Base-by-base conservation (phyloP, 345 rosid species). In the Pugionium cornutum region DNA sequence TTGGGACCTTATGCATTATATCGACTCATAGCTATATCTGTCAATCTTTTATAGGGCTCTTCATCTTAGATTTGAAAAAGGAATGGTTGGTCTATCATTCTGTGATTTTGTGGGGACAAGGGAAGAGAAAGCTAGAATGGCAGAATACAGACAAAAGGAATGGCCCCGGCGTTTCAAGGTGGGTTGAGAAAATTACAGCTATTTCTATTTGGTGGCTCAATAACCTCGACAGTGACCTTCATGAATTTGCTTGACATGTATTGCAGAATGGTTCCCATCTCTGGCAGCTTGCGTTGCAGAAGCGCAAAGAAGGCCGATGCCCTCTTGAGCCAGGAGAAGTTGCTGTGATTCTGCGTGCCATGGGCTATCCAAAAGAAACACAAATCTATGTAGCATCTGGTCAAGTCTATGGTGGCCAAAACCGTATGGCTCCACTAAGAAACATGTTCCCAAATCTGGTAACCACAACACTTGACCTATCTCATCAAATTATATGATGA, bases 291-390 rank as follows among this genome's bases (percentile, higher is more conserved):
- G 91, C 99, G 33, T 80, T 95, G 70, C 89, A 89, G 78, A 95
- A 95, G 80, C 82, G 99, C 65, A 95, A 95, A 83, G 99, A 95
- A 81, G 99, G 99, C 1, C 76, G 99, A 53, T 95, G 99, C 78
- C 99, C 99, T 70, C 99, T 95, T 70, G 99, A 91, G 77, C 99
- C 99, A 27, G 99, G 88, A 61, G 99, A 95, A 79, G 99, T 95
- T 56, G 99, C 99, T 62, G 99, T 95, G 68, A 77, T 95, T 73
- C 84, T 95, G 58, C 89, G 97, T 0, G 96, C 96, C 62, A 91
- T 91, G 97, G 99, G 99, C 0, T 95, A 95, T 81, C 95, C 97
- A 4, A 95, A 95, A 80, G 96, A 84, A 78, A 95, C 99, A 56
- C 99, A 95, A 78, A 95, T 95, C 10, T 95, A 95, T 66, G 99